phyloP scores from a whole-genome alignment of 2,329 filamentous ascomycete species.

The Calonectria hongkongensis region DNA sequence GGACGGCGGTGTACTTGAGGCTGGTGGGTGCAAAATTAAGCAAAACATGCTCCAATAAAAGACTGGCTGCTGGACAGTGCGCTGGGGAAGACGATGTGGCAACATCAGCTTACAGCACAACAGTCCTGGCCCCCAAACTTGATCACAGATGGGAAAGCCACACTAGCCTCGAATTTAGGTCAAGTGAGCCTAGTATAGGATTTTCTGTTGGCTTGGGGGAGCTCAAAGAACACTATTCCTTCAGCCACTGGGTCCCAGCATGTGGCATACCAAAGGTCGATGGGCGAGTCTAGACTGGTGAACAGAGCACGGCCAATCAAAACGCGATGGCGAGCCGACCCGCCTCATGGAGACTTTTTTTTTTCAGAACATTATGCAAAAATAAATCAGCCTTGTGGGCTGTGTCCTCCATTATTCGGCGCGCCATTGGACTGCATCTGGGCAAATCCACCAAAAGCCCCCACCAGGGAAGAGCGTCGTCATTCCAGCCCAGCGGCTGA shows the following conservation, averaged over 20 bases:
- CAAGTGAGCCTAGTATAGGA: background rate
- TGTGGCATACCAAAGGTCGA: background rate
- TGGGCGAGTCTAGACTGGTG: background rate
- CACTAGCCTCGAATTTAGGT: background rate
- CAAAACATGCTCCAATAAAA: constrained; percentile 1
- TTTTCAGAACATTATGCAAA: background rate
- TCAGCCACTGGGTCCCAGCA: background rate
- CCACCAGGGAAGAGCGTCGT: background rate
- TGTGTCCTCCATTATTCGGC: background rate
- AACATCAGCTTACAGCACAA: constrained; percentile 18
- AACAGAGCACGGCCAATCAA: background rate
- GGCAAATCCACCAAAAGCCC: background rate
- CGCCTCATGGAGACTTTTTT: background rate
- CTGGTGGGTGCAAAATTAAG: background rate
- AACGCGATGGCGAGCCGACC: background rate
- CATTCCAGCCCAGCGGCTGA: background rate
- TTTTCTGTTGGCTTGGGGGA: no score
- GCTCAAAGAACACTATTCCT: background rate
- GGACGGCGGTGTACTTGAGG: background rate
- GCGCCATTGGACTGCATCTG: constrained; percentile 14
- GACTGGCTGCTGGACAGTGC: background rate
- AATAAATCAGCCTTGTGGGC: constrained; percentile 2
- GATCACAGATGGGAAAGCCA: background rate
- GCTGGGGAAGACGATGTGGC: constrained; percentile 4
- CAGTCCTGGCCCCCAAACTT: constrained; percentile 5